Evolutionary conservation across 2,329 filamentous ascomycete species (phyloP), one percentile per base, ranked within the genome.

Genomic region (Pezizomycotina sp.): DNA sequence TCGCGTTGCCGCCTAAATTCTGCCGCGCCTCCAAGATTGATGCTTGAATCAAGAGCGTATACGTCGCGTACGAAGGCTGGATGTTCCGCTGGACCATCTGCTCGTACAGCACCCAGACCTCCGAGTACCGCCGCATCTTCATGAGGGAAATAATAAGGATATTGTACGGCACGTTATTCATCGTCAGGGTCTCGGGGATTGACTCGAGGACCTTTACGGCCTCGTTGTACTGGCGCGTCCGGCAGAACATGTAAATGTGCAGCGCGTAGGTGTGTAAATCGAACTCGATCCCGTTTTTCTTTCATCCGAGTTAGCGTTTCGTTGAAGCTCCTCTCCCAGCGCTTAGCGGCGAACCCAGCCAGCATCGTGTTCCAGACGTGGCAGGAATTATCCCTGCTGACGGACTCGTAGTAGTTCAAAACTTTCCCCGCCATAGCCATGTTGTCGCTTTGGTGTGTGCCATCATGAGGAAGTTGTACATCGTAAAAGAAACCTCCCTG

Each of bases 101-200:
- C 15, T 47, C 43, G 32, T 50, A 51, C n/a, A 46, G 45, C 16
- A 42, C 43, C 38, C 48, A 50, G 13, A 50, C 49, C 20, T 44
- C 47, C 5, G 32, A 38, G 13, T 46, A 39, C 28, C 50, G 40
- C 23, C 41, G 45, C 36, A 42, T 36, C 48, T 50, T 49, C 26
- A 51, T 39, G 42, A 50, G 47, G 16, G 39, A 36, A 31, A 50
- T 50, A 33, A 47, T 51, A 33, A 47, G 45, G 21, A 47, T 42
- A 29, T 51, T 47, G 33, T 50, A 50, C 13, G 46, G 46, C 9
- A 51, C 36, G 6, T 45, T 41, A 29, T 48, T 51, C 28, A 42
- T 47, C 18, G 34, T 26, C 10, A 42, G 40, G n/a, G 37, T n/a
- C 22, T 8, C 8, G n/a, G 8, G n/a, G n/a, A 8, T 24, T 24